Evolutionary conservation across 768 basidiomycete genomes (phyloP).

Genomic region (Holtermannia corniformis): DNA sequence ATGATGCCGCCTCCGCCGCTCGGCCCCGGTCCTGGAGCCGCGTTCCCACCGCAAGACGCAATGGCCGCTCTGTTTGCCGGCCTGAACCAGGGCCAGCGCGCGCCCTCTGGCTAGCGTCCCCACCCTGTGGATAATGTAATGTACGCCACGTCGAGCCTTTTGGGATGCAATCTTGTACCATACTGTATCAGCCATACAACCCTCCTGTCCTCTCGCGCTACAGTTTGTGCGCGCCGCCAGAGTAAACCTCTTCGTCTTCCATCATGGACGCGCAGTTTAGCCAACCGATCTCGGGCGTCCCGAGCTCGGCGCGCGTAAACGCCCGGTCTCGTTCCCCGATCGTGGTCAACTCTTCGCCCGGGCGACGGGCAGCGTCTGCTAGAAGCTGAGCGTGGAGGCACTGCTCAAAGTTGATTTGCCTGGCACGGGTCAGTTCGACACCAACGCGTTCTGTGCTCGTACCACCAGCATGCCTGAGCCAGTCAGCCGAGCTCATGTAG

Average conservation of each 20-base stretch:
- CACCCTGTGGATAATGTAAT: no score
- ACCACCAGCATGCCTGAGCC: constrained; percentile 30
- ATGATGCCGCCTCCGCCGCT: neutral
- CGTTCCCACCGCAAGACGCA: constrained; percentile 16
- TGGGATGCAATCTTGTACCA: no score
- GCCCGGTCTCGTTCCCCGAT: constrained; percentile 16
- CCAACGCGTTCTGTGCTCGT: neutral
- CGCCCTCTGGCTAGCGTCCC: no score
- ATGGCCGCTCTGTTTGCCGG: constrained; percentile 23
- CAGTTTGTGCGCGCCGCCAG: constrained; percentile 14
- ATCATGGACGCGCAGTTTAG: constrained; percentile 17
- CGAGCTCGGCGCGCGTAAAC: constrained; percentile 20
- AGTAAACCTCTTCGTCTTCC: constrained; percentile 19
- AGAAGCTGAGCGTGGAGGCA: constrained; percentile 25
- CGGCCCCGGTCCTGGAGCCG: neutral
- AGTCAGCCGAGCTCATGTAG: no score
- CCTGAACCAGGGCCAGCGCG: neutral
- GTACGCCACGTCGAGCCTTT: no score
- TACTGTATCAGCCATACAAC: no score
- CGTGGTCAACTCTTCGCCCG: constrained; percentile 2
- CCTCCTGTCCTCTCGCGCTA: no score
- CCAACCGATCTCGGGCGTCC: constrained; percentile 23
- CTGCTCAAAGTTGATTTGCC: constrained; percentile 26
- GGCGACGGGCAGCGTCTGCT: constrained; percentile 14
- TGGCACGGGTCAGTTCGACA: neutral